phyloP scores from a whole-genome alignment of 768 basidiomycete species.

The Coprinopsis sp. region DNA sequence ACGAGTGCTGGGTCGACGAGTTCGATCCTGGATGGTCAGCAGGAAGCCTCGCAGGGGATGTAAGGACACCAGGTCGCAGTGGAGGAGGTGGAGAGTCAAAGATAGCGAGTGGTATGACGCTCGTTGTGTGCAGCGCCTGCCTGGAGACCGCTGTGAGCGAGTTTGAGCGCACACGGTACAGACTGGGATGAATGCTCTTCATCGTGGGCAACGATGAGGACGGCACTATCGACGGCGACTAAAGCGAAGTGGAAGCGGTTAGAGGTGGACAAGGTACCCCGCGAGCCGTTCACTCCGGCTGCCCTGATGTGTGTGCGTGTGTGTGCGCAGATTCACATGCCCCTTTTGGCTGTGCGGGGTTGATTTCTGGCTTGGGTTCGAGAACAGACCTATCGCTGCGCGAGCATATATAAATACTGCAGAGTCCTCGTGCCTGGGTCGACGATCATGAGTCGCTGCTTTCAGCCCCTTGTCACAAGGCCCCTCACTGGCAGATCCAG shows the following conservation, averaged over 20 bases:
- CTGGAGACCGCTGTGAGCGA: slow-evolving; percentile 7
- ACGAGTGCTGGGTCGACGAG: slow-evolving; percentile 10
- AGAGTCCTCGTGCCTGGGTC: too few species aligned
- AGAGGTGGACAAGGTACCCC: neutral
- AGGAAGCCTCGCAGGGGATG: slow-evolving; percentile 1
- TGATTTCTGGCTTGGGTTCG: too few species aligned
- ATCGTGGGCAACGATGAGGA: slow-evolving; percentile 10
- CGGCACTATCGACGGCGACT: neutral
- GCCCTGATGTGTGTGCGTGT: slow-evolving; percentile 2
- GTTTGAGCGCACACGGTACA: slow-evolving; percentile 9
- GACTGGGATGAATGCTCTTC: slow-evolving; percentile 10
- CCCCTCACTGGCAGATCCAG: too few species aligned
- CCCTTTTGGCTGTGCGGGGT: too few species aligned
- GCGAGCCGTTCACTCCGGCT: slow-evolving; percentile 6
- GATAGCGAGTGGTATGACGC: slow-evolving; percentile 1
- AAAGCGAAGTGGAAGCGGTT: neutral
- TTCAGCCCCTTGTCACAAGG: too few species aligned
- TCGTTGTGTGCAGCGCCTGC: slow-evolving; percentile 7
- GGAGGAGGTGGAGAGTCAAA: slow-evolving; percentile 10
- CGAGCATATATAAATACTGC: too few species aligned
- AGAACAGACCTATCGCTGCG: too few species aligned
- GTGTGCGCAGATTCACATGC: too few species aligned
- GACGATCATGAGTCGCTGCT: too few species aligned
- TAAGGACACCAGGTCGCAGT: slow-evolving; percentile 6
- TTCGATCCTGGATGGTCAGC: slow-evolving; percentile 6